phyloP scores from a whole-genome alignment of 345 rosid species.

The Eucalyptus leucophloia region DNA sequence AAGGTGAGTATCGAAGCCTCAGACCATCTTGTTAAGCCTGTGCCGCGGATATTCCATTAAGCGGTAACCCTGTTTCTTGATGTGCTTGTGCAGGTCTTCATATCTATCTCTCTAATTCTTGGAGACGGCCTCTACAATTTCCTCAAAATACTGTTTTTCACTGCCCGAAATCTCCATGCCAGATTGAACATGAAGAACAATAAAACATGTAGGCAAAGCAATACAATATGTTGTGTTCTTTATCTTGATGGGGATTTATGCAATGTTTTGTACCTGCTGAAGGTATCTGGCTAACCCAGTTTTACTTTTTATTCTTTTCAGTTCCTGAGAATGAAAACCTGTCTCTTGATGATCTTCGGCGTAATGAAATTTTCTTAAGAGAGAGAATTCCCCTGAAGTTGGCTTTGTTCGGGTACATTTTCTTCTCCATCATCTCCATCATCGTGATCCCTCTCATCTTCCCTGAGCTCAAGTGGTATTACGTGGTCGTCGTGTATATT shows the following conservation, averaged over 20 bases:
- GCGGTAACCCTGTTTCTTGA: neutral
- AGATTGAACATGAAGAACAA: constrained; percentile 9
- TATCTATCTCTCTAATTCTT: constrained; percentile 72
- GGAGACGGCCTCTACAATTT: constrained; percentile 96
- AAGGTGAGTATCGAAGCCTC: constrained; percentile 7
- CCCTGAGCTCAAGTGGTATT: constrained; percentile 88
- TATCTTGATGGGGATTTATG: neutral
- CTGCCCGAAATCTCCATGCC: constrained; percentile 31
- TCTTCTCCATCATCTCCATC: constrained; percentile 63
- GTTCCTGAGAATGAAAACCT: constrained; percentile 11
- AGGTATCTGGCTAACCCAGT: neutral
- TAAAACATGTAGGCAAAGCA: constrained; percentile 22
- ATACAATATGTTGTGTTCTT: neutral
- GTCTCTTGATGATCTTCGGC: constrained; percentile 14
- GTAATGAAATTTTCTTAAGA: constrained; percentile 55
- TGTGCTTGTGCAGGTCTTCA: constrained; percentile 44
- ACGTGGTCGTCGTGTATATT: constrained; percentile 68
- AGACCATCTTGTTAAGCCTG: neutral
- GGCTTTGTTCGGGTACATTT: constrained; percentile 53
- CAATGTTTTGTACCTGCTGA: neutral
- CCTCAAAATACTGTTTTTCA: constrained; percentile 54
- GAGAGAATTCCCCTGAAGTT: constrained; percentile 79
- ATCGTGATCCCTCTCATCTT: constrained; percentile 71
- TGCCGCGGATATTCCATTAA: neutral
- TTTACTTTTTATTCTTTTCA: neutral